A percentile compares a stretch with the other conserved stretches of the same genome.
These are phyloP conservation scores for Chalaropsis ovoidea DNA, from an alignment of 2,329 filamentous ascomycete genomes.

Conservation along the genomic window DNA sequence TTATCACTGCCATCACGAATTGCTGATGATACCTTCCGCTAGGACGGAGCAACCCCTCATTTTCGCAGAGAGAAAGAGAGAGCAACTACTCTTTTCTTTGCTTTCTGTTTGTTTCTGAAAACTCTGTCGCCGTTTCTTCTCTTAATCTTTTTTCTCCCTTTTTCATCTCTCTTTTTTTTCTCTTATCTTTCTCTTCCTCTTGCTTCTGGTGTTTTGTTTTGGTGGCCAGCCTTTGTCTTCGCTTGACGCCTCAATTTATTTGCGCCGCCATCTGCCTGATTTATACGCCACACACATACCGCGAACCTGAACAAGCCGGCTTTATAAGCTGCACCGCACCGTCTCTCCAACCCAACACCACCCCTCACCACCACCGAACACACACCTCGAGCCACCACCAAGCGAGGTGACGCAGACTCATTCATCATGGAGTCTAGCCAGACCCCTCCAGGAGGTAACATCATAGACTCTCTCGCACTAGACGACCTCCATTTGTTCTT, in stretches of 20 bases:
- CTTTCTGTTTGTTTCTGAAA: constrained; percentile 10
- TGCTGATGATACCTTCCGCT: constrained; percentile 4
- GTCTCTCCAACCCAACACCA: no score
- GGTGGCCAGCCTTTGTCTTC: neutral
- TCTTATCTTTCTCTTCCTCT: neutral
- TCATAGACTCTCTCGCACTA: neutral
- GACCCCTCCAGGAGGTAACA: neutral
- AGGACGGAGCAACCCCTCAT: constrained; percentile 7
- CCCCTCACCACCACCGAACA: neutral
- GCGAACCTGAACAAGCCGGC: neutral
- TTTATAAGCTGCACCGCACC: neutral
- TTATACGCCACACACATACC: neutral
- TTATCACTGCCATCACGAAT: constrained; percentile 7
- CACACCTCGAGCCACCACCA: neutral
- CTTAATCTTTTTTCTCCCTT: neutral
- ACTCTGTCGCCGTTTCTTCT: neutral
- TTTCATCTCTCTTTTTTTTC: neutral
- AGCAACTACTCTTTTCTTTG: neutral
- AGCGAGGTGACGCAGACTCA: neutral
- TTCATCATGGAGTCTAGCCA: neutral
- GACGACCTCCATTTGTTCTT: neutral
- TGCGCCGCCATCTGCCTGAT: constrained; percentile 6
- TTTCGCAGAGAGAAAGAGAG: no score
- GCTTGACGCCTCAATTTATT: neutral
- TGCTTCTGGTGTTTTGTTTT: neutral